Conservation (phyloP, 2,329 filamentous ascomycete genomes). For the Alternaria infectoria region DNA sequence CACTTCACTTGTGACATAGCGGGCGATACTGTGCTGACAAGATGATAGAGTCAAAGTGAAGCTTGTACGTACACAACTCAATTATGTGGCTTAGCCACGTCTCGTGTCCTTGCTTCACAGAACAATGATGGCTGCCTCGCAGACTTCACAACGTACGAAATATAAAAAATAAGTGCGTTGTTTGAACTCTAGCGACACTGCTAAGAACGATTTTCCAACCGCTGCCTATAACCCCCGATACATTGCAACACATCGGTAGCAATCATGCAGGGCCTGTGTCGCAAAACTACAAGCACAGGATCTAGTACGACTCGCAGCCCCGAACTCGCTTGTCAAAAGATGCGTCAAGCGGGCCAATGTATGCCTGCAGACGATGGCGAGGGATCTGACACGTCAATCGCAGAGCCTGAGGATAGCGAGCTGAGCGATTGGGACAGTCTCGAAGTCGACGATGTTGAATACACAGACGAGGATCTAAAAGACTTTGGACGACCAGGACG, state of each 20-base stretch:
- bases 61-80: neutral
- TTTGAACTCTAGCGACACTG: neutral
- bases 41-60: neutral
- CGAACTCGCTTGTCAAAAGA: neutral
- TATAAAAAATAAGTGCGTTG: no score
- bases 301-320: no score
- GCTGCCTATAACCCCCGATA: neutral
- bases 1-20: neutral
- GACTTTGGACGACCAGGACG: neutral
- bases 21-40: neutral
- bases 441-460: neutral
- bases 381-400: neutral
- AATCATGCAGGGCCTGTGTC: no score
- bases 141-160: no score
- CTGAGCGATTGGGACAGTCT: neutral
- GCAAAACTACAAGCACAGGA: no score
- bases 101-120: neutral
- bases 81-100: neutral
- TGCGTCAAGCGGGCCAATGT: neutral
- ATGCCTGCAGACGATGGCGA: neutral
- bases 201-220: neutral
- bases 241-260: no score
- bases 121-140: no score
- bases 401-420: neutral
- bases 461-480: neutral